These are phyloP conservation scores for Astragalus membranaceus DNA, from an alignment of 306 rosid genomes.

Conservation along the genomic window DNA sequence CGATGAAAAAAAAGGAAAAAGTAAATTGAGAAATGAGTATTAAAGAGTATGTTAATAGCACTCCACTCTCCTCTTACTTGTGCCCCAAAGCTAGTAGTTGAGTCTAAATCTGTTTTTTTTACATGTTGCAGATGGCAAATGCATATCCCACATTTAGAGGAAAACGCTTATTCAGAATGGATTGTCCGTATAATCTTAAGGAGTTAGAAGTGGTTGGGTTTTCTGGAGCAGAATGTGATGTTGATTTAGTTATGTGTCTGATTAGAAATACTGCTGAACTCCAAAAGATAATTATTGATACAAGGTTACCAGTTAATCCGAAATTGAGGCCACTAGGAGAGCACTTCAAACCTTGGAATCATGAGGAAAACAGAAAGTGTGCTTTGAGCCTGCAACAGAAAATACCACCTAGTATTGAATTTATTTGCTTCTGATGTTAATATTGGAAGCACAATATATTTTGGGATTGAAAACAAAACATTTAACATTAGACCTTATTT, in stretches of 20 bases:
- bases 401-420: constrained; percentile 17
- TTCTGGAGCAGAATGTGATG: constrained; percentile 28
- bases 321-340: neutral
- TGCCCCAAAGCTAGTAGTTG: neutral
- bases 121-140: constrained; percentile 27
- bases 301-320: constrained; percentile 18
- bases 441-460: neutral
- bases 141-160: neutral
- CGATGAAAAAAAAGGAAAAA: too few species aligned
- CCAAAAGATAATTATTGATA: constrained; percentile 28
- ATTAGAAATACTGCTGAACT: constrained; percentile 21
- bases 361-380: constrained; percentile 8
- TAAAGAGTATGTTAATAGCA: too few species aligned
- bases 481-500: too few species aligned
- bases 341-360: constrained; percentile 19
- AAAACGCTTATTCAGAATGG: neutral
- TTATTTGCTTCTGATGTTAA: constrained; percentile 4
- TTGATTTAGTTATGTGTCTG: constrained; percentile 17
- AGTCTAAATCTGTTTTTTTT: neutral
- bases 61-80: too few species aligned
- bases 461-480: neutral
- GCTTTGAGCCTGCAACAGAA: constrained; percentile 8
- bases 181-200: constrained; percentile 6
- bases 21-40: too few species aligned
- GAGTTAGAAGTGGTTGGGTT: constrained; percentile 31